Evolutionary conservation across 73 alveolate genomes (phyloP).

Genomic region (Uronychia binucleata): DNA sequence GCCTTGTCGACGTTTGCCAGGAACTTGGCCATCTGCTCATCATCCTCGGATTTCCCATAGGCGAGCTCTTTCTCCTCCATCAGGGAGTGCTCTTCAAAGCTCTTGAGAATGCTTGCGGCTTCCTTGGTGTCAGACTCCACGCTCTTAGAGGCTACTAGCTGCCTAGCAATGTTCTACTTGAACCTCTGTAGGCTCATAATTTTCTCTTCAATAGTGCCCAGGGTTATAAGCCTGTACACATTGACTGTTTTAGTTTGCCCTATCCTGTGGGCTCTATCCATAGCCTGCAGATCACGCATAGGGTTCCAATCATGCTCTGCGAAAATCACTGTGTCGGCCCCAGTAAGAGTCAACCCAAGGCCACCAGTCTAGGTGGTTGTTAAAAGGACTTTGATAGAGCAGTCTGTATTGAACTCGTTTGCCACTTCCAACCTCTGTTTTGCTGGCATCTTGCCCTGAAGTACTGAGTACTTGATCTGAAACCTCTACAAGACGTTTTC

Average conservation of each 20-base stretch:
- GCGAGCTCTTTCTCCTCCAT: slow-evolving; percentile 7
- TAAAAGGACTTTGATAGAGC: slow-evolving; percentile 86
- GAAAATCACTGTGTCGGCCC: slow-evolving; percentile 99
- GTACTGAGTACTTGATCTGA: slow-evolving; percentile 46
- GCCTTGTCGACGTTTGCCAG: slow-evolving; percentile 24
- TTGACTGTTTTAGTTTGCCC: slow-evolving; percentile 98
- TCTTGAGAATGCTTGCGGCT: slow-evolving; percentile 62
- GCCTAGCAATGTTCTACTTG: slow-evolving; percentile 87
- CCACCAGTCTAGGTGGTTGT: slow-evolving; percentile 99
- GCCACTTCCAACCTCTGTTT: slow-evolving; percentile 84
- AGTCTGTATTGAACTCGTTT: slow-evolving; percentile 93
- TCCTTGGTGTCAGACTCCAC: slow-evolving; percentile 12
- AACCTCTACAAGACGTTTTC: slow-evolving; percentile 60
- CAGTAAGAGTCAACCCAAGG: slow-evolving; percentile 96
- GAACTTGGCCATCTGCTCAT: slow-evolving; percentile 16
- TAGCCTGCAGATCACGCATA: slow-evolving; percentile 97
- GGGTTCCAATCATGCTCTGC: slow-evolving; percentile 99
- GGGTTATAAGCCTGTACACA: slow-evolving; percentile 96
- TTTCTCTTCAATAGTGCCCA: slow-evolving; percentile 95
- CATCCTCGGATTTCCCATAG: background rate
- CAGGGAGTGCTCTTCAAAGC: slow-evolving; percentile 69
- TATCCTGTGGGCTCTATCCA: slow-evolving; percentile 99
- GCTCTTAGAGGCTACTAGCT: slow-evolving; percentile 78
- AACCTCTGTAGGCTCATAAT: slow-evolving; percentile 94
- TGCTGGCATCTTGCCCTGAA: slow-evolving; percentile 18